Percentiles rank a stretch among this genome's conserved stretches.
Conservation (phyloP, 345 rosid genomes). For the Populus tremula region DNA sequence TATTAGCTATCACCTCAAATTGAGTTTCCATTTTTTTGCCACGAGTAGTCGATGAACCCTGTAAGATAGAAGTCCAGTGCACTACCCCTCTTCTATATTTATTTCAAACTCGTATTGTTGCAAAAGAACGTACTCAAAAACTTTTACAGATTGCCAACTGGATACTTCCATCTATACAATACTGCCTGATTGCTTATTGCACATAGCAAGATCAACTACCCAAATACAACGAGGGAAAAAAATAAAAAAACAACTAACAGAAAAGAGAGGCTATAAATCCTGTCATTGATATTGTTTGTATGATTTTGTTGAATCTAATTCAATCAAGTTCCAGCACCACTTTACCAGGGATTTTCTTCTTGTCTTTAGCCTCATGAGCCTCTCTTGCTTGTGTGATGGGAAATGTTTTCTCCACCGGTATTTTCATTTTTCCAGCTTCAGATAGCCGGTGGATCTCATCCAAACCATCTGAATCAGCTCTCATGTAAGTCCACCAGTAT, state of each 20-base stretch:
- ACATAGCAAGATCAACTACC: conserved; percentile 1
- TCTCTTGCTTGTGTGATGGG: conserved; percentile 67
- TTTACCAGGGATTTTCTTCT: conserved; percentile 63
- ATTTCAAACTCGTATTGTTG: neutral
- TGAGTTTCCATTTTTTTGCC: too few species aligned
- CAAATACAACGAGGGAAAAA: neutral
- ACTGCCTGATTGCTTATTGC: neutral
- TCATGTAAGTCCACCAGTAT: conserved; percentile 86
- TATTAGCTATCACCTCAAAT: too few species aligned
- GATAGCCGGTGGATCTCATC: conserved; percentile 63
- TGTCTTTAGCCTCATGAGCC: conserved; percentile 89
- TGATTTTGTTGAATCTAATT: conserved; percentile 13
- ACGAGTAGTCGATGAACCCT: too few species aligned
- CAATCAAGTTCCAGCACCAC: conserved; percentile 75
- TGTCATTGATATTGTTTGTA: neutral
- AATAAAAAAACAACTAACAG: conserved; percentile 3
- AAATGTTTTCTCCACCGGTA: conserved; percentile 82
- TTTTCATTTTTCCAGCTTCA: conserved; percentile 71
- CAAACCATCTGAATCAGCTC: conserved; percentile 88
- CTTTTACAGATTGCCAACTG: conserved; percentile 27
- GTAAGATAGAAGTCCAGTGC: too few species aligned
- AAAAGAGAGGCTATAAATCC: neutral
- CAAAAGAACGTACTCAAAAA: conserved; percentile 15
- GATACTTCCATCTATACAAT: conserved; percentile 11
- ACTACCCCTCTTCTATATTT: too few species aligned